Base-by-base conservation (phyloP, 2,329 filamentous ascomycete genomes). In the Metarhizium robertsii region DNA sequence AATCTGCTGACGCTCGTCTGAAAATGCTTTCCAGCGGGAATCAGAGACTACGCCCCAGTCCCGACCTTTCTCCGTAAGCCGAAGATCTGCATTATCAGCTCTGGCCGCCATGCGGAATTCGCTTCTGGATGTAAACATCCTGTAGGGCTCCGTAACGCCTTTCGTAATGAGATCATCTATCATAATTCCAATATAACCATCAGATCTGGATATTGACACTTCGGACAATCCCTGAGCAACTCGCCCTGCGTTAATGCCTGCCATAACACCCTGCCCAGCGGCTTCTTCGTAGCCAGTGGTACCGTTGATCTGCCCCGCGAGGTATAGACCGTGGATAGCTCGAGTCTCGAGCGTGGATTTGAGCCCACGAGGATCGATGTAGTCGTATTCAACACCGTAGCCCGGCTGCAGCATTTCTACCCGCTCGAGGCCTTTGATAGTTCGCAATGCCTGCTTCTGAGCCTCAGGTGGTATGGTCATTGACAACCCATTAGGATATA, bases 261-360 rank as follows among this genome's bases (percentile, higher is more conserved):
- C 94, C 14, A 99, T 75, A 50, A 99, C 79, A 10, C 94, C 94
- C 70, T 99, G 94, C 0, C 89, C 92, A 0, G 94, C 91, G 10
- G 94, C 94, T 75, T 99, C 94, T 73, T 99, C 94, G 68, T 99
- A 99, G 3, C 94, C 94, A 0, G 94, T 99, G 0, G 94, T 99
- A 49, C 94, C 94, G 69, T 99, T 99, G 70, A 99, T 96, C 69
- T 99, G 94, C 4, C 94, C 94, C 0, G 94, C 94, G 36, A 99
- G 79, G 72, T 88, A 99, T 13, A 99, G 81, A 1, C 94, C 94
- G 7, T 77, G 77, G 59, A 99, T 96, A 25, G 87, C 80, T 71
- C 97, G 99, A 1, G 94, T 97, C 71, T 99, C 94, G 7, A 99
- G 81, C 0, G 92, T 94, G n/a, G 88, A 84, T 60, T 86, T 87